Percentiles rank a stretch among this genome's conserved stretches.
These are phyloP conservation scores for Luvunga scandens DNA, from an alignment of 345 rosid genomes.

Conservation along the genomic window DNA sequence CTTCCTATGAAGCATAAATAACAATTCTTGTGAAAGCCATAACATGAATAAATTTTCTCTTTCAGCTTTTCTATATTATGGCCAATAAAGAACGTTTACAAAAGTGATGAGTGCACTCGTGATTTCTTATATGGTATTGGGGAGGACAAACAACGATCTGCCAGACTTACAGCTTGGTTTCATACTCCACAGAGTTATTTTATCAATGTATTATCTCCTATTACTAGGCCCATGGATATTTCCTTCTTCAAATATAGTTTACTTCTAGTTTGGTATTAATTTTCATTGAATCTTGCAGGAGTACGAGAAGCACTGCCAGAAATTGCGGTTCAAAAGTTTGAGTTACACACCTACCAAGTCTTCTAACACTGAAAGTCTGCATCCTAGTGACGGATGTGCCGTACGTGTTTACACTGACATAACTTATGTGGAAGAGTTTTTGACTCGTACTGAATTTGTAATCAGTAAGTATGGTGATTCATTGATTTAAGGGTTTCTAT, in stretches of 20 bases:
- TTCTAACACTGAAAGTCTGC: slow-evolving; percentile 36
- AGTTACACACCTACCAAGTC: slow-evolving; percentile 31
- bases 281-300: slow-evolving; percentile 41
- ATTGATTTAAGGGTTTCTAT: neutral
- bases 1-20: neutral
- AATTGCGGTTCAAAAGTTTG: slow-evolving; percentile 37
- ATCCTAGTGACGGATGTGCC: slow-evolving; percentile 42
- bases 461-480: slow-evolving; percentile 53
- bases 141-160: slow-evolving; percentile 92
- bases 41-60: slow-evolving; percentile 5
- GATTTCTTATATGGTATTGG: slow-evolving; percentile 85
- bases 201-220: slow-evolving; percentile 46
- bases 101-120: slow-evolving; percentile 81
- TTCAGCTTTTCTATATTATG: slow-evolving; percentile 83
- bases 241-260: slow-evolving; percentile 11
- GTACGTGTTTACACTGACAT: slow-evolving; percentile 78
- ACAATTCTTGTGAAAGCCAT: slow-evolving; percentile 6
- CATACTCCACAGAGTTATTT: slow-evolving; percentile 77
- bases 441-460: slow-evolving; percentile 77
- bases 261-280: slow-evolving; percentile 15
- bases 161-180: slow-evolving; percentile 93
- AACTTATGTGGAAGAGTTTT: slow-evolving; percentile 83
- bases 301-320: slow-evolving; percentile 56
- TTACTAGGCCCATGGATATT: neutral
- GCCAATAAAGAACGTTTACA: slow-evolving; percentile 56